Evolutionary conservation across 2,329 filamentous ascomycete species (phyloP).

Genomic region (Xylariaceae sp.): DNA sequence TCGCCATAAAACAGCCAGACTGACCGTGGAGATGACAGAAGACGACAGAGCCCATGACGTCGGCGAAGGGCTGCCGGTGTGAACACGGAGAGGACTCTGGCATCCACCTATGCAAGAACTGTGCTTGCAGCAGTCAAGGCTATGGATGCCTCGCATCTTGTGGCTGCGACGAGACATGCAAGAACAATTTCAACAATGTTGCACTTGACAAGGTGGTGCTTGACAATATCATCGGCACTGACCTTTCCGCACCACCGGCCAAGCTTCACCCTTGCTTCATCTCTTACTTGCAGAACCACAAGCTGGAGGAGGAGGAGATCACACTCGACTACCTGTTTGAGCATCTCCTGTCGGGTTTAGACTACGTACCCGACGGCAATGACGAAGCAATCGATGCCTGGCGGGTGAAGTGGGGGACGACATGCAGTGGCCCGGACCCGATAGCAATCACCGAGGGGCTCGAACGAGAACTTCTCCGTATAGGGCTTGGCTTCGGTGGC

Average conservation of each 20-base stretch:
- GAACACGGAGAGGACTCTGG: conserved; percentile 6
- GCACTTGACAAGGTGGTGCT: conserved; percentile 14
- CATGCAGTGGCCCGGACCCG: conserved; percentile 13
- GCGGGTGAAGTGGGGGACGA: conserved; percentile 15
- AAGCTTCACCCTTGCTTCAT: conserved; percentile 14
- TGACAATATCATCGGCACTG: conserved; percentile 14
- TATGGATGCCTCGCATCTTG: conserved; percentile 18
- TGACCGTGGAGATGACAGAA: conserved; percentile 10
- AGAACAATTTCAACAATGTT: conserved; percentile 17
- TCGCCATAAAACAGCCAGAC: not conserved
- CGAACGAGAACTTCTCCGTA: conserved; percentile 15
- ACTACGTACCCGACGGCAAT: conserved; percentile 16
- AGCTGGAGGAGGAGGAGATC: conserved; percentile 3
- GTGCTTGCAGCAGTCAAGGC: conserved; percentile 16
- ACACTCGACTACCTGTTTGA: conserved; percentile 18
- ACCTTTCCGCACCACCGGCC: conserved; percentile 1
- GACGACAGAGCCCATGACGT: conserved; percentile 5
- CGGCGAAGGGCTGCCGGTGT: conserved; percentile 10
- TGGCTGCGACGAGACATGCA: conserved; percentile 18
- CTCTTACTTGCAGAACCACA: conserved; percentile 13
- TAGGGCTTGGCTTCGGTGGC: conserved; percentile 13
- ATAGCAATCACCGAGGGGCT: conserved; percentile 13
- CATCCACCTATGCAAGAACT: conserved; percentile 11
- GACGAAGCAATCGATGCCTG: conserved; percentile 16
- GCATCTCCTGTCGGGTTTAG: conserved; percentile 13